These are phyloP conservation scores for Aspergillus aculeatus DNA, from an alignment of 2,329 filamentous ascomycete genomes.

Conservation along the genomic window DNA sequence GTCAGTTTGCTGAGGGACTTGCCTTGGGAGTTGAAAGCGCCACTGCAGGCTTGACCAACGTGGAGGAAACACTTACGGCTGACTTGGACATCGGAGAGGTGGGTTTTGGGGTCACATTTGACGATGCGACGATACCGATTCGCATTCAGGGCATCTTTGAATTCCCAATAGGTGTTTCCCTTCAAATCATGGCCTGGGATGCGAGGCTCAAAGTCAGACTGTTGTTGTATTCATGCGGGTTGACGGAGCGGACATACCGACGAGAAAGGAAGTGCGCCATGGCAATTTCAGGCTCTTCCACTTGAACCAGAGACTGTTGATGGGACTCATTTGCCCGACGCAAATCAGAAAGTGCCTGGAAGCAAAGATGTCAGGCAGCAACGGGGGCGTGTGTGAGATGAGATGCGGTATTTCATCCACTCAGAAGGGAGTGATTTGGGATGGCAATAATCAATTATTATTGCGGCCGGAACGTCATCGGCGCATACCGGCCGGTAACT, in stretches of 20 bases:
- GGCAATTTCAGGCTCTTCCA: constrained; percentile 64
- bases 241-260: constrained; percentile 43
- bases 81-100: constrained; percentile 61
- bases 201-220: not conserved
- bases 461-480: not conserved
- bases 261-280: constrained; percentile 61
- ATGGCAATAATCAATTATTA: not conserved
- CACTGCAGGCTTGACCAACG: not conserved
- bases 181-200: constrained; percentile 57
- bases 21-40: not conserved
- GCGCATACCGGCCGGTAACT: not conserved
- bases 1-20: constrained; percentile 15
- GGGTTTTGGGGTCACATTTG: constrained; percentile 52
- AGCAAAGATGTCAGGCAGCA: not conserved
- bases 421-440: not conserved
- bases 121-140: constrained; percentile 59
- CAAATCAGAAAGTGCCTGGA: constrained; percentile 4
- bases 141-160: constrained; percentile 57
- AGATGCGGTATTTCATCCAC: not conserved
- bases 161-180: constrained; percentile 68
- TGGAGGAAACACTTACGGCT: constrained; percentile 46
- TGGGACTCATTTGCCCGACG: constrained; percentile 33
- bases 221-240: not conserved
- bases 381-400: not conserved
- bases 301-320: constrained; percentile 57